Base-by-base conservation (phyloP, 495 filamentous ascomycete species). In the Parathielavia hyrcaniae region DNA sequence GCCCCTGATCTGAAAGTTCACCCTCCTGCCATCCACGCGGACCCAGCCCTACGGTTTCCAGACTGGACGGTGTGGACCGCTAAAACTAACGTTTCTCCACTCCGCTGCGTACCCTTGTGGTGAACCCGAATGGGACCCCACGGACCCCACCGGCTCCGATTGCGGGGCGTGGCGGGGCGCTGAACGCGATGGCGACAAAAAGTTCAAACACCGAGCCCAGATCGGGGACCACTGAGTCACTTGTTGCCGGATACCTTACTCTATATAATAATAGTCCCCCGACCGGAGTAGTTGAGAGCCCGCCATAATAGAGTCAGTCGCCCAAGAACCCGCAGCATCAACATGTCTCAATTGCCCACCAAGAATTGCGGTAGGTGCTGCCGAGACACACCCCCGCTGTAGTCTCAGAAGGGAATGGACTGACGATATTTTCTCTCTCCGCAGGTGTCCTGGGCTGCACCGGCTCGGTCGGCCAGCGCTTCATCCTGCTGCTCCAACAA, bases 391-490 rank as follows among this genome's bases (percentile, higher is more conserved):
- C 6, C 26, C 26, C 26, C n/a, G 26, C 36, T 7, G 16, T 11
- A 17, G 23, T 46, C 46, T 26, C 43, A 52, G 10, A 26, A 34
- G 12, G 22, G 14, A 11, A 35, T 14, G 3, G 26, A 59, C 60
- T 63, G 20, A 65, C 45, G 17, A 36, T 14, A 41, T 56, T 17
- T 22, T 16, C 16, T 52, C 20, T 48, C 55, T 26, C 22, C 49
- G n/a, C 53, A 83, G 84, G 83, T 61, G 85, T 87, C 46, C 76
- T 87, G 45, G 85, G 85, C 55, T 81, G 78, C 73, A 87, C 85
- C n/a, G 89, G 89, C 60, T 90, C 87, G 5, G 89, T 92, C 22
- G 90, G 89, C 51, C 89, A 92, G 72, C 82, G 89, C 60, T 93
- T 93, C 66, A 90, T 91, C 66, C 80, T 93, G 0, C 78, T 93